These are phyloP conservation scores for Elsinoe batatas DNA, from an alignment of 2,329 filamentous ascomycete species.

Conservation along the genomic window DNA sequence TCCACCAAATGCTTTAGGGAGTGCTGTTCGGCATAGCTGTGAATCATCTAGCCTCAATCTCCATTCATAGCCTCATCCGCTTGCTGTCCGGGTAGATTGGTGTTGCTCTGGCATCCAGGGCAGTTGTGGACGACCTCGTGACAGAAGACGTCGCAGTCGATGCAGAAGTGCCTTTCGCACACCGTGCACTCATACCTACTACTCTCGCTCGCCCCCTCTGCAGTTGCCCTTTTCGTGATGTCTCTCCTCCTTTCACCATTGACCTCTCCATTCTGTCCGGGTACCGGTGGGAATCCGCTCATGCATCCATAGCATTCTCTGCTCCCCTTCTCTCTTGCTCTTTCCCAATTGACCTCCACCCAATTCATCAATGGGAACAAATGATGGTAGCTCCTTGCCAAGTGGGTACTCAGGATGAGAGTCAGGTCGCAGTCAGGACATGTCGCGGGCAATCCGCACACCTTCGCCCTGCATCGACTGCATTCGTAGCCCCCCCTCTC, in stretches of 20 bases:
- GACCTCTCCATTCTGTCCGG: slow-evolving; percentile 16
- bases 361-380: slow-evolving; percentile 85
- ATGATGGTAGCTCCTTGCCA: slow-evolving; percentile 88
- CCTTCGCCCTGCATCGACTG: slow-evolving; percentile 77
- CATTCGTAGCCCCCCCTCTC: slow-evolving; percentile 80
- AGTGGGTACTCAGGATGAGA: slow-evolving; percentile 84
- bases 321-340: slow-evolving; percentile 43
- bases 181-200: slow-evolving; percentile 78
- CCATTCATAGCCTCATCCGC: neutral
- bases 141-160: slow-evolving; percentile 92
- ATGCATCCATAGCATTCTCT: slow-evolving; percentile 70
- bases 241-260: slow-evolving; percentile 14
- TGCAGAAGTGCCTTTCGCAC: slow-evolving; percentile 89
- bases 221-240: slow-evolving; percentile 17
- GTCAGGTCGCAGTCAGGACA: slow-evolving; percentile 88
- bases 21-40: no score
- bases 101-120: slow-evolving; percentile 62
- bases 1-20: no score
- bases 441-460: slow-evolving; percentile 80
- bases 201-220: slow-evolving; percentile 62
- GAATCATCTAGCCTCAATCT: neutral
- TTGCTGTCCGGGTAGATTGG: slow-evolving; percentile 22
- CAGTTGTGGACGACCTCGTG: slow-evolving; percentile 95
- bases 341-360: slow-evolving; percentile 76
- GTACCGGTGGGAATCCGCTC: slow-evolving; percentile 53